Evolutionary conservation across 805 yeast species (phyloP).

Genomic region (Sungouiella blattae): DNA sequence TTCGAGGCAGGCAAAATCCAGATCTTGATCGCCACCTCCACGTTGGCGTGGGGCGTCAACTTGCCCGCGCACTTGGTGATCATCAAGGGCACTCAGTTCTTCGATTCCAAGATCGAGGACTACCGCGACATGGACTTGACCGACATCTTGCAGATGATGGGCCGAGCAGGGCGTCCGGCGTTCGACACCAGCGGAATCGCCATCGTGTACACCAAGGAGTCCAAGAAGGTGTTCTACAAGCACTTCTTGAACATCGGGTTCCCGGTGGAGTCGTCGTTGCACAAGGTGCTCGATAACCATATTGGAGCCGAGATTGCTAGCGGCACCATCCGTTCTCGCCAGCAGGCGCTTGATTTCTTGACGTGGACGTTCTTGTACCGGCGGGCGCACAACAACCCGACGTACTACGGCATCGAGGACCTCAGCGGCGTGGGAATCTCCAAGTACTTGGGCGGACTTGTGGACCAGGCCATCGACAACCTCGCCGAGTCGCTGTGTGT

Average conservation of each 20-base stretch:
- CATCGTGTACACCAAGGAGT: slow-evolving; percentile 70
- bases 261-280: slow-evolving; percentile 78
- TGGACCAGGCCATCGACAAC: slow-evolving; percentile 66
- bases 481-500: slow-evolving; percentile 75
- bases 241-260: slow-evolving; percentile 76
- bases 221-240: slow-evolving; percentile 71
- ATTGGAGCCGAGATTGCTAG: slow-evolving; percentile 77
- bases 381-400: slow-evolving; percentile 73
- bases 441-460: slow-evolving; percentile 55
- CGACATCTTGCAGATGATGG: slow-evolving; percentile 82
- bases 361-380: slow-evolving; percentile 76
- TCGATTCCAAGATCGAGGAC: slow-evolving; percentile 42
- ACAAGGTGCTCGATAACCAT: slow-evolving; percentile 74
- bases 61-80: slow-evolving; percentile 46
- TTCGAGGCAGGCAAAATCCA: slow-evolving; percentile 72
- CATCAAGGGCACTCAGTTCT: slow-evolving; percentile 70
- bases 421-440: slow-evolving; percentile 52
- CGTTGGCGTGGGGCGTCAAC: slow-evolving; percentile 85
- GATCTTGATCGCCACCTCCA: slow-evolving; percentile 71
- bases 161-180: slow-evolving; percentile 81
- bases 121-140: slow-evolving; percentile 76
- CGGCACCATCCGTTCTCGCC: slow-evolving; percentile 61
- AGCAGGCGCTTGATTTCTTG: slow-evolving; percentile 69
- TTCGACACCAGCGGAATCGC: slow-evolving; percentile 70
- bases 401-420: slow-evolving; percentile 73